These are phyloP conservation scores for Hordeum pubiflorum DNA, from an alignment of 202 grass and related monocot genomes.

Conservation along the genomic window DNA sequence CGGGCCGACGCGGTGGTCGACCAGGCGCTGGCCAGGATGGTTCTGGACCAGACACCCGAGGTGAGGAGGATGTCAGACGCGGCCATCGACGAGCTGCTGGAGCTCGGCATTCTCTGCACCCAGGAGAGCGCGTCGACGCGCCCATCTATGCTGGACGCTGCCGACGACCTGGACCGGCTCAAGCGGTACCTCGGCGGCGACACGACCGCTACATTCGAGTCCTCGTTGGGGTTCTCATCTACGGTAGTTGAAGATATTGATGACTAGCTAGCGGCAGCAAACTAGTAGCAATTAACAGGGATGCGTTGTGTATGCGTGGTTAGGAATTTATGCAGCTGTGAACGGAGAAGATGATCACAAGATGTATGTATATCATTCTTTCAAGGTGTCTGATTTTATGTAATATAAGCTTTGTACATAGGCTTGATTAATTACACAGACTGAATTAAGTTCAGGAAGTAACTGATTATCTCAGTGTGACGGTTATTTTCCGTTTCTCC, in stretches of 20 bases:
- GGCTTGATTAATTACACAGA: not conserved
- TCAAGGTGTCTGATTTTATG: slow-evolving; percentile 11
- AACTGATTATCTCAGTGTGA: not conserved
- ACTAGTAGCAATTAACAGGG: not conserved
- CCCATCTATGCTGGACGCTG: slow-evolving; percentile 79
- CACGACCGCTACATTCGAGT: slow-evolving; percentile 63
- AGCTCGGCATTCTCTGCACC: slow-evolving; percentile 71
- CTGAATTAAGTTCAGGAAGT: not conserved
- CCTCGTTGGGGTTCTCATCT: slow-evolving; percentile 77
- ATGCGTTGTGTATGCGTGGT: not conserved
- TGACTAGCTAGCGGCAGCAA: not conserved
- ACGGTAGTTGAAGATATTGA: slow-evolving; percentile 47
- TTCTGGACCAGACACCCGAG: slow-evolving; percentile 52
- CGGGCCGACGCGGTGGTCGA: slow-evolving; percentile 45
- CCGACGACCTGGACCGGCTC: slow-evolving; percentile 71
- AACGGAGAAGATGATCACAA: not conserved
- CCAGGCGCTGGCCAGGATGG: slow-evolving; percentile 24
- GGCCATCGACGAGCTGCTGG: slow-evolving; percentile 71
- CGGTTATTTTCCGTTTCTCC: not conserved
- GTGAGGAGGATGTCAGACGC: slow-evolving; percentile 67
- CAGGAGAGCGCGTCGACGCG: slow-evolving; percentile 54
- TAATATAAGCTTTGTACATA: not conserved
- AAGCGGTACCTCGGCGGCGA: slow-evolving; percentile 75
- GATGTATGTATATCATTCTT: slow-evolving; percentile 32
- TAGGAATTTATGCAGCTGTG: not conserved